Base-by-base conservation (phyloP, 306 rosid species). In the Rubus idaeus region DNA sequence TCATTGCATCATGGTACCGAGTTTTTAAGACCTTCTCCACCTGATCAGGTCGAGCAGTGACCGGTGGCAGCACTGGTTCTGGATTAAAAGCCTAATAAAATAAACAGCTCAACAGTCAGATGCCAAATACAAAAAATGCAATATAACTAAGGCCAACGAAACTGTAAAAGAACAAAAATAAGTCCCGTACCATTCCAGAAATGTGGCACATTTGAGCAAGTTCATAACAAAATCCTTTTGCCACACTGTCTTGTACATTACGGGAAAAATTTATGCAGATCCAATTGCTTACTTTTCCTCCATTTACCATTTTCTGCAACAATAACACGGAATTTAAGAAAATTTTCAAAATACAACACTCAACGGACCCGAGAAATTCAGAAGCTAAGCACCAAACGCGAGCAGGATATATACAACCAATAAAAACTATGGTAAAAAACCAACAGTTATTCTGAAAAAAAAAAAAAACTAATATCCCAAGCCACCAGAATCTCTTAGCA, bases 241-340 rank as follows among this genome's bases (percentile, higher is more conserved):
- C 96, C 71, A 91, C 87, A 71, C 83, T 88, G 5, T 96, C 98
- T 80, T 96, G 98, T 42, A 93, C 94, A 75, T 14, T 78, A 35
- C 97, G 84, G 0, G 99, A 93, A 51, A 96, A 96, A 67, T 96
- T 96, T 0, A 96, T 81, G 75, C 99, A 96, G 68, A 96, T 88
- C 99, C 99, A 96, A 74, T 85, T 3, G 81, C 79, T 93, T 14
- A 93, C 98, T 4, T 85, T 89, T 8, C 99, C 98, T 17, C 99
- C 99, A 78, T 96, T 96, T 18, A 96, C 93, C 99, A 96, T 96
- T 96, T 92, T 96, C 99, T 96, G 93, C 80, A 84, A n/a, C 18
- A 77, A 81, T 77, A 57, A 58, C 51, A 79, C 13, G 46, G 17
- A 14, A 58, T 45, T 35, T 26, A 9, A 72, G 64, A 20, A 18